phyloP scores from a whole-genome alignment of 148 eudicot genomes.

The Drosera capensis region DNA sequence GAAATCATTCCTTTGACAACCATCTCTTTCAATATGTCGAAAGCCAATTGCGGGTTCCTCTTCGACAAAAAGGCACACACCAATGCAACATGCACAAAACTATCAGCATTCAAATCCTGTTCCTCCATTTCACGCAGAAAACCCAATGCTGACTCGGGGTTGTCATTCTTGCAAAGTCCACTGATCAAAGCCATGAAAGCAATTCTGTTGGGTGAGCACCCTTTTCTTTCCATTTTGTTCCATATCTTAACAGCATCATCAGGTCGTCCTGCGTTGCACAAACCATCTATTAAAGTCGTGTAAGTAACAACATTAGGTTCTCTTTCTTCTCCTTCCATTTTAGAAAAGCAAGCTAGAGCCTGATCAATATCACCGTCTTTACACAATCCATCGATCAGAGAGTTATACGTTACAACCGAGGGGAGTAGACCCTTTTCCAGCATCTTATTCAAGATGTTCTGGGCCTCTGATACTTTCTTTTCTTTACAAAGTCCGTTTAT shows the following conservation, averaged over 20 bases:
- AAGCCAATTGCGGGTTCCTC: constrained; percentile 30
- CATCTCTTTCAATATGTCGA: constrained; percentile 40
- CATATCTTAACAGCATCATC: constrained; percentile 50
- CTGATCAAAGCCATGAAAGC: constrained; percentile 59
- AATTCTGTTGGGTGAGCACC: constrained; percentile 43
- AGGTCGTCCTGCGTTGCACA: constrained; percentile 51
- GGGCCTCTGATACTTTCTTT: constrained; percentile 39
- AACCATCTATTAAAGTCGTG: constrained; percentile 52
- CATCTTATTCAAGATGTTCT: constrained; percentile 41
- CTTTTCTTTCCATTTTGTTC: constrained; percentile 41
- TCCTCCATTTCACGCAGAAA: constrained; percentile 56
- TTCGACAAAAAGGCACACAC: constrained; percentile 30
- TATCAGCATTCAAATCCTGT: constrained; percentile 38
- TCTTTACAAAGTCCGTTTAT: constrained; percentile 69
- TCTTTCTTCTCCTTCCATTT: constrained; percentile 27
- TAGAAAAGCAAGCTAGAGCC: constrained; percentile 37
- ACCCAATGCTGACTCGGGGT: constrained; percentile 37
- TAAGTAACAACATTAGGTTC: constrained; percentile 55
- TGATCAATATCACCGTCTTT: constrained; percentile 40
- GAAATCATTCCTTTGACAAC: constrained; percentile 22
- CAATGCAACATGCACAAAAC: constrained; percentile 30
- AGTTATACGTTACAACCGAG: constrained; percentile 71
- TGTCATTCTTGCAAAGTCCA: constrained; percentile 73
- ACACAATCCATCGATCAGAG: constrained; percentile 77
- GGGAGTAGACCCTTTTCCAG: constrained; percentile 54